Evolutionary conservation across 2,329 filamentous ascomycete genomes (phyloP).

Genomic region (Hypoxylon sp.): DNA sequence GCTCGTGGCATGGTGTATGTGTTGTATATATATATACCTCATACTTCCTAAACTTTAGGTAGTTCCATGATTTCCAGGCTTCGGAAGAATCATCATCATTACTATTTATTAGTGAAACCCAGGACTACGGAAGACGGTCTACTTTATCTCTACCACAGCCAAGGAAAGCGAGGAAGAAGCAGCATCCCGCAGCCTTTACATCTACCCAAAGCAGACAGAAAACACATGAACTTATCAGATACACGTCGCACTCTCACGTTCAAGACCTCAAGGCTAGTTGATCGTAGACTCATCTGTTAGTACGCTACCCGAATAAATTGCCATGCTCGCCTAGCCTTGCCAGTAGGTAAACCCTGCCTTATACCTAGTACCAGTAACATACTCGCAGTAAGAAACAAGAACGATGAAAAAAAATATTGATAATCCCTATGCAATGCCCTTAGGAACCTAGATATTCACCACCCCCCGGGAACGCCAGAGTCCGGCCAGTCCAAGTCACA

Average conservation of each 20-base stretch:
- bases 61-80: no score
- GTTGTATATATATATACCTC: not conserved
- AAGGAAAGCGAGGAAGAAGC: not conserved
- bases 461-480: slow-evolving; percentile 22
- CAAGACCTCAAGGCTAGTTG: not conserved
- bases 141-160: not conserved
- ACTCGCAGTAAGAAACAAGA: not conserved
- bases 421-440: slow-evolving; percentile 24
- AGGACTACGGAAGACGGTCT: not conserved
- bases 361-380: slow-evolving; percentile 10
- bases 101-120: no score
- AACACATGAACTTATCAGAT: not conserved
- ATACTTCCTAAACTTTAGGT: no score
- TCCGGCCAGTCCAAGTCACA: slow-evolving; percentile 20
- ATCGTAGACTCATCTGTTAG: slow-evolving; percentile 15
- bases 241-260: not conserved
- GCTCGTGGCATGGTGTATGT: not conserved
- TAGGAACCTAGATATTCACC: slow-evolving; percentile 7
- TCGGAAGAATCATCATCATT: no score
- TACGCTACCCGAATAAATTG: slow-evolving; percentile 19
- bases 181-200: not conserved
- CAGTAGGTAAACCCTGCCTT: slow-evolving; percentile 4
- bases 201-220: not conserved
- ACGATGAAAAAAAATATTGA: slow-evolving; percentile 4
- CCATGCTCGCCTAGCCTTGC: slow-evolving; percentile 17